phyloP scores from a whole-genome alignment of 2,329 filamentous ascomycete species.

The Aspergillaceae sp. region DNA sequence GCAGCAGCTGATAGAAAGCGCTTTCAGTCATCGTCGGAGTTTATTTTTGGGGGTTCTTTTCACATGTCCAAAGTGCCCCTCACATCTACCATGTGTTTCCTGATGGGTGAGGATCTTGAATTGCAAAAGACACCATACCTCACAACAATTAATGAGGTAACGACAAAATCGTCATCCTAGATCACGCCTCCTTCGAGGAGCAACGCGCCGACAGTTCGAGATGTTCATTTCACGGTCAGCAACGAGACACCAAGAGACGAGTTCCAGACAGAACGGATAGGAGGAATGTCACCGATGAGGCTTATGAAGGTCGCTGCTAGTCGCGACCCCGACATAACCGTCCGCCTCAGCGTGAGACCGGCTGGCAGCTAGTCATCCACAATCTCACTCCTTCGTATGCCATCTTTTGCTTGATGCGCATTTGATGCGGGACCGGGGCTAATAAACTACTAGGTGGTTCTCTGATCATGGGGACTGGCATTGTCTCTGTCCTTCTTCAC shows the following conservation, averaged over 20 bases:
- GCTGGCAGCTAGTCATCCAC: slow-evolving; percentile 14
- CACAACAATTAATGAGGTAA: too few relatives aligned
- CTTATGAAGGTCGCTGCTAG: background rate
- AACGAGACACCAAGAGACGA: background rate
- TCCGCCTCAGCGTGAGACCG: slow-evolving; percentile 3
- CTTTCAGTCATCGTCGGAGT: too few relatives aligned
- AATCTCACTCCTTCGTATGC: slow-evolving; percentile 20
- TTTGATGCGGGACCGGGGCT: background rate
- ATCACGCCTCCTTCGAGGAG: background rate
- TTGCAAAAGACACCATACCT: background rate
- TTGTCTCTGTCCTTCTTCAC: slow-evolving; percentile 18
- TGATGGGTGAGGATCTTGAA: background rate
- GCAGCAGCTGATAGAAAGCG: too few relatives aligned
- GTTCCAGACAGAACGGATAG: background rate
- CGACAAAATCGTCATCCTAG: background rate
- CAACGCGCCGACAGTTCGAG: background rate
- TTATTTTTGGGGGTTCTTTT: background rate
- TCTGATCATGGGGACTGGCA: slow-evolving; percentile 21
- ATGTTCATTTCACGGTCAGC: background rate
- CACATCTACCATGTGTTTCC: too few relatives aligned
- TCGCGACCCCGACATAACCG: slow-evolving; percentile 1
- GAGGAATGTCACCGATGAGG: background rate
- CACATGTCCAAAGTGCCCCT: background rate
- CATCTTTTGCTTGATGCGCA: background rate
- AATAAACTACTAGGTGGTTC: slow-evolving; percentile 16